Evolutionary conservation across 2,329 filamentous ascomycete species (phyloP), one percentile per base, ranked within the genome.

Genomic region (Tolypocladium sp.): DNA sequence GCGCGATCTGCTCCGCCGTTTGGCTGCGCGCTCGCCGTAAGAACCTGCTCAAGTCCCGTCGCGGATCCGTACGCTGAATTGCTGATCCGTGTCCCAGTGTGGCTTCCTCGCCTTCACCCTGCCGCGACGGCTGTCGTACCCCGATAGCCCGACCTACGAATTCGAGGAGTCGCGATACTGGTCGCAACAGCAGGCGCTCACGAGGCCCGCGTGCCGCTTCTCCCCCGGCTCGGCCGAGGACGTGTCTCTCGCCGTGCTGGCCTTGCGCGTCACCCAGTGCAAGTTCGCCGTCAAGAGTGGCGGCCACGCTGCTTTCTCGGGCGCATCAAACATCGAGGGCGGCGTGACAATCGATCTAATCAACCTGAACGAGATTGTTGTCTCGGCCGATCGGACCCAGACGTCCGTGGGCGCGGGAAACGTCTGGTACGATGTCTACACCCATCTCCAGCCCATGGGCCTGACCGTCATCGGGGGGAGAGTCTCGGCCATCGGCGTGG

Each of bases 211-310:
- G 4, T 72, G 66, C 59, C 67, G 66, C 40, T 64, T 70, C 49
- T 61, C 64, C 5, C 69, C 70, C 9, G 38, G 41, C 1, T 62
- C 66, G 1, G 61, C 69, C 3, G 56, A 58, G 7, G 65, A 69
- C 4, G 67, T 71, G 4, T 70, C 70, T 4, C 60, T 68, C 2
- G 60, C 64, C 10, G 62, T 72, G 6, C 58, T 68, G 22, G 60
- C 66, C 2, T 61, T 65, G 22, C 66, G 65, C 27, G 64, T 62
- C 27, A 69, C 65, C 4, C 59, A 62, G 15, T 71, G 71, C 62
- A 63, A 65, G 33, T 73, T 72, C 55, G 67, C 71, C 12, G 64
- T 72, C 37, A 71, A 70, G 59, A 66, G 67, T 17, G 71, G 70
- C 38, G 73, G 71, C n/a, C 72, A 74, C 41, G 63, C 68, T 2